Evolutionary conservation across 2,329 filamentous ascomycete genomes (phyloP).

Genomic region (Sporothrix euskadiensis): DNA sequence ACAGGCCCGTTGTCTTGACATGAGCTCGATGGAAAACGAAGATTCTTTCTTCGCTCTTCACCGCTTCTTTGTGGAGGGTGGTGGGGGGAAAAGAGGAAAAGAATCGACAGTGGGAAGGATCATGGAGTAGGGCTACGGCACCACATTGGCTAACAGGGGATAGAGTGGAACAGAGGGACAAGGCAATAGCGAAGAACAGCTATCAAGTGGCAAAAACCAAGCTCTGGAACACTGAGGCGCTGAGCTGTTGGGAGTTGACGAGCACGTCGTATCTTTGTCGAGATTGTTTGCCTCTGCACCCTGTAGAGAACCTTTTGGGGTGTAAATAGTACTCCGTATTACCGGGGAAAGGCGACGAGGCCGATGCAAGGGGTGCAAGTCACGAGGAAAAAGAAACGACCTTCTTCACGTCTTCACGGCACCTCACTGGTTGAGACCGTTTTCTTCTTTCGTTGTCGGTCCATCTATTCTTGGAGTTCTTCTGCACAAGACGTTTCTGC

Average conservation of each 20-base stretch:
- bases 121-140: not conserved
- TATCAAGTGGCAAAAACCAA: not conserved
- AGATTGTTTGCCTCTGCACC: not conserved
- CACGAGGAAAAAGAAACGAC: not conserved
- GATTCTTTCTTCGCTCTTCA: not conserved
- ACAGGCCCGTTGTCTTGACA: slow-evolving; percentile 9
- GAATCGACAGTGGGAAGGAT: not conserved
- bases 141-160: not conserved
- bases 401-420: not conserved
- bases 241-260: not conserved
- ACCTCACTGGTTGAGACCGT: not conserved
- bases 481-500: not conserved
- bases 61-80: slow-evolving; percentile 13
- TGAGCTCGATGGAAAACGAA: not conserved
- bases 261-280: not conserved
- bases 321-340: not conserved
- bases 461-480: too few species aligned
- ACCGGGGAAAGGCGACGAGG: not conserved
- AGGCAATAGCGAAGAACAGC: slow-evolving; percentile 1
- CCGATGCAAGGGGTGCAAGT: slow-evolving; percentile 9
- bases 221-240: not conserved
- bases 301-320: too few species aligned
- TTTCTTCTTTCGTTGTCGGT: not conserved
- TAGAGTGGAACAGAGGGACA: not conserved
- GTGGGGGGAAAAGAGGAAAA: not conserved